A percentile compares a stretch with the other conserved stretches of the same genome.
phyloP scores from a whole-genome alignment of 2,329 filamentous ascomycete species.

The Fusarium albosuccineum region DNA sequence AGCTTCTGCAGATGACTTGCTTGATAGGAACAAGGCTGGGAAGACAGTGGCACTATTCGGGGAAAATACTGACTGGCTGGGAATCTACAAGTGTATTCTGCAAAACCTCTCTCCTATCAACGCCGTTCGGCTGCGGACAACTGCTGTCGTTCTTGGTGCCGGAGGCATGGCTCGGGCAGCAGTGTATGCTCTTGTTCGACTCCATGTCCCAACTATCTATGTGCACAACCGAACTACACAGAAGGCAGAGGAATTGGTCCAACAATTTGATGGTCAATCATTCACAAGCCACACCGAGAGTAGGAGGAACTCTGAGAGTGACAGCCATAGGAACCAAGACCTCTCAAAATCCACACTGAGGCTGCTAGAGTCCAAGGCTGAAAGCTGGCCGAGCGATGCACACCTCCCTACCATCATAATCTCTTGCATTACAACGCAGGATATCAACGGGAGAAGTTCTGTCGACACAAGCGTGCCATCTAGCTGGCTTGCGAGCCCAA shows the following conservation, averaged over 20 bases:
- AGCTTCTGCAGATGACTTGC: constrained; percentile 39
- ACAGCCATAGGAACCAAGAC: neutral
- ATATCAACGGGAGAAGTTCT: constrained; percentile 13
- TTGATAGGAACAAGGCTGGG: constrained; percentile 66
- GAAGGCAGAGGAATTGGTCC: constrained; percentile 65
- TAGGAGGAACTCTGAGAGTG: neutral
- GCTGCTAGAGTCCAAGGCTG: constrained; percentile 47
- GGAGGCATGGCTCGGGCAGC: constrained; percentile 59
- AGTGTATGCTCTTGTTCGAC: constrained; percentile 70
- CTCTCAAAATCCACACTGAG: constrained; percentile 3
- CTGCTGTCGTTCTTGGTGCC: constrained; percentile 60
- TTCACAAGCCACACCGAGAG: neutral
- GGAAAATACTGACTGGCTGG: constrained; percentile 77
- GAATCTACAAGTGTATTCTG: constrained; percentile 71
- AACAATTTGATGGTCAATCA: constrained; percentile 38
- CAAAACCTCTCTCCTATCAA: constrained; percentile 71
- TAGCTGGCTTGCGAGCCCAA: constrained; percentile 68
- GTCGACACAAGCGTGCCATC: constrained; percentile 64
- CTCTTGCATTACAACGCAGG: constrained; percentile 22
- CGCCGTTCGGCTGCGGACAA: constrained; percentile 56
- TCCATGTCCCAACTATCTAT: constrained; percentile 71
- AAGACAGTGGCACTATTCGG: constrained; percentile 70
- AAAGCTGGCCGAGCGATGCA: constrained; percentile 24
- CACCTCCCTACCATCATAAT: constrained; percentile 32
- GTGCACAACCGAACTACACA: constrained; percentile 67